These are phyloP conservation scores for Jackrogersella minutella DNA, from an alignment of 495 filamentous ascomycete species.

Conservation along the genomic window DNA sequence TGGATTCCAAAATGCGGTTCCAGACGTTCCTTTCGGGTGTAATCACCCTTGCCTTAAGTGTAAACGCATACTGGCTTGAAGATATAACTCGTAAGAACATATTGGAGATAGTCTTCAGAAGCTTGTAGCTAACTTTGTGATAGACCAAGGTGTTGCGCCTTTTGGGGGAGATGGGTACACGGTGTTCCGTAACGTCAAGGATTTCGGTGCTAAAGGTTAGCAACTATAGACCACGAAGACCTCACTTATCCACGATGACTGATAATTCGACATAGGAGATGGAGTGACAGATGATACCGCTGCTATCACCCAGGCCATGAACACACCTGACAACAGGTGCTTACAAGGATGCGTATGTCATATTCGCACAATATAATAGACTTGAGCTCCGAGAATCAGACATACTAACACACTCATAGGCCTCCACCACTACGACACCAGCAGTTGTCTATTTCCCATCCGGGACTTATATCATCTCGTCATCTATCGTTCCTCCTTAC, in stretches of 20 bases:
- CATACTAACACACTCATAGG: conserved; percentile 27
- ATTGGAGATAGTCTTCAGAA: not conserved
- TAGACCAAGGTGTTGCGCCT: conserved; percentile 58
- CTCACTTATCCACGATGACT: conserved; percentile 16
- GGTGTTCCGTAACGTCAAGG: conserved; percentile 68
- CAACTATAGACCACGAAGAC: not conserved
- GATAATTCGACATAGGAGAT: conserved; percentile 46
- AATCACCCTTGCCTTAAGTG: conserved; percentile 46
- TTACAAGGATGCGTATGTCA: conserved; percentile 69
- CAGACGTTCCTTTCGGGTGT: conserved; percentile 50
- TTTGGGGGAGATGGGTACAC: conserved; percentile 55
- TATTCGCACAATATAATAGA: not conserved
- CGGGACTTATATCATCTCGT: conserved; percentile 75
- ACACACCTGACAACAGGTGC: conserved; percentile 77
- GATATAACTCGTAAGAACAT: conserved; percentile 51
- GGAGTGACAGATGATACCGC: conserved; percentile 78
- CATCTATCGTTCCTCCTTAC: conserved; percentile 69
- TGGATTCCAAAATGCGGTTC: conserved; percentile 49
- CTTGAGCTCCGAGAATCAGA: conserved; percentile 58
- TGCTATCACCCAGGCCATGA: conserved; percentile 85
- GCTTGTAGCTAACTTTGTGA: conserved; percentile 3
- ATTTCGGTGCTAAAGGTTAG: conserved; percentile 66
- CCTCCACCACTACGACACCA: conserved; percentile 76
- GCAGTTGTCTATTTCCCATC: conserved; percentile 82
- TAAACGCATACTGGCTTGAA: conserved; percentile 56